Evolutionary conservation across 129 eudicot species (phyloP), one percentile per base, ranked within the genome.

Genomic region (Ambrosia trifida): DNA sequence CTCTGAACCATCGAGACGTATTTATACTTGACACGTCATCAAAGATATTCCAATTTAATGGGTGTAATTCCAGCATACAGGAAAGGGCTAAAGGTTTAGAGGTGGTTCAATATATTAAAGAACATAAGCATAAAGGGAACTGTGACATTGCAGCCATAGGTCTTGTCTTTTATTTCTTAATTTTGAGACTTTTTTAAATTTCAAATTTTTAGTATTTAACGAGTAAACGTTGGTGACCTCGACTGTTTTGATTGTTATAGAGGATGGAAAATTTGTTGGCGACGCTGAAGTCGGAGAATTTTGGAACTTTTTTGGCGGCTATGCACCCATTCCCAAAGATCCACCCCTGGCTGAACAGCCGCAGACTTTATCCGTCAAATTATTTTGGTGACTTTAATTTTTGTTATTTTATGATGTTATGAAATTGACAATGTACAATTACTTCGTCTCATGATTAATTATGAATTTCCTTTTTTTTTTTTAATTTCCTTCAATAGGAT

Each of bases 1-100:
- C 96, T 20, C 82, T 88, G 85, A 88, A 85, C 84, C 96, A 88
- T 76, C 83, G 83, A 57, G 91, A 85, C 71, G 90, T 88, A 40
- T 88, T 88, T 74, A 83, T 88, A 47, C 96, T 88, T 43, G 96
- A 88, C 72, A 88, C 95, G 3, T 79, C 77, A 70, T 78, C 86
- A 17, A 88, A 83, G 72, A 81, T 88, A 1, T 88, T 79, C 66
- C 91, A 76, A 41, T 88, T 88, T 53, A 85, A 85, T 53, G 96
- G 96, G 18, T 79, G 87, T 65, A 85, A 88, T 70, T 85, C 96
- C 13, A 85, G 83, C 67, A 83, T 83, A 81, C 96, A 83, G 52
- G 96, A 88, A 81, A 76, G 91, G 73, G 96, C 96, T 66, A 88
- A 88, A 81, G 89, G 91, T 33, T 79, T 88, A 74, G 96, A 85